Evolutionary conservation across 371 early-diverging fungal genomes (phyloP), one percentile per base, ranked within the genome.

Genomic region (Chytridiales sp.): DNA sequence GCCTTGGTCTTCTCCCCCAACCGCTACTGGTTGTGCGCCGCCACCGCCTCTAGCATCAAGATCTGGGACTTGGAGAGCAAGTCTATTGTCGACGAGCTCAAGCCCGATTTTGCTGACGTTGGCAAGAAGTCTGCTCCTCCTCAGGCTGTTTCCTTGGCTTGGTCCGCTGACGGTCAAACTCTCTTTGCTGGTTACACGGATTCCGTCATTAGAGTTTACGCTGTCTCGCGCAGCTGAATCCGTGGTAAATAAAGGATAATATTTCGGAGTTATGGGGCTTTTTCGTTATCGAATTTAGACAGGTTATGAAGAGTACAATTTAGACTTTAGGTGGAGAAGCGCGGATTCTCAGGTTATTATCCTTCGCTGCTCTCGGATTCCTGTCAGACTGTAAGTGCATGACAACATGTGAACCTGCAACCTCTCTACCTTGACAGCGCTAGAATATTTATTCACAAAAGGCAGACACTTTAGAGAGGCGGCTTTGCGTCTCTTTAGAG

Each of bases 21-120:
- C 93, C 90, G 98, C 66, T 98, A 97, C 97, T 99, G 99, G 99
- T 87, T 99, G 72, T 93, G 94, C 85, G 98, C 97, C 73, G 99
- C 98, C 78, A 97, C 97, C 72, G 83, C 86, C 62, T 83, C 85
- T 64, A 86, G 91, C 80, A 96, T 99, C 88, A 94, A 92, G 91
- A 92, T 99, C 85, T 97, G 97, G 97, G 99, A 99, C 78, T 84
- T 99, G 69, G 95, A 97, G 82, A 88, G 87, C 85, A 97, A 98
- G 91, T 84, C 88, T 41, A 79, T 95, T 69, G 95, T 97, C 61
- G 92, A 90, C 83, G 96, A 97, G 80, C 89, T 97, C 69, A 85
- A 86, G 72, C 90, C 95, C 69, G 94, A 94, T 72, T 90, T 92
- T 78, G 66, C 78, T 69, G 85, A 59, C 38, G 52, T 83, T 64